A percentile compares a stretch with the other conserved stretches of the same genome.
These are phyloP conservation scores for Acer campestre DNA, from an alignment of 345 rosid species.

Conservation along the genomic window DNA sequence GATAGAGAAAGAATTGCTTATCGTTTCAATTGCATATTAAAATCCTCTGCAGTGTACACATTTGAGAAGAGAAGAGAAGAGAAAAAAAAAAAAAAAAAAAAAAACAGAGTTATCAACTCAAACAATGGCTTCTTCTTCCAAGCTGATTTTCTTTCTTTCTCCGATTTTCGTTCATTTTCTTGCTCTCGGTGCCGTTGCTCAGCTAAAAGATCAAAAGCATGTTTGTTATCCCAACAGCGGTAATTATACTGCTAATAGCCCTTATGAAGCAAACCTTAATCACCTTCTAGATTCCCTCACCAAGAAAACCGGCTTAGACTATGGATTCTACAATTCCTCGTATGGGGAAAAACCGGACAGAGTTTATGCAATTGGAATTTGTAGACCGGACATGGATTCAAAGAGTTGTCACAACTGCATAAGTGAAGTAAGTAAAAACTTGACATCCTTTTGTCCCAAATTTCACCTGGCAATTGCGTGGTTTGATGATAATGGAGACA, in stretches of 20 bases:
- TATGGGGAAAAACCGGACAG: background rate
- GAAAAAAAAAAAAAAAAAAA: too few species aligned
- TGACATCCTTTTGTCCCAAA: conserved; percentile 9
- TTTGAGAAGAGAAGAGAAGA: too few species aligned
- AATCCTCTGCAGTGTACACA: too few species aligned
- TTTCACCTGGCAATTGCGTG: background rate
- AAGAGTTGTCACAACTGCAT: conserved; percentile 8
- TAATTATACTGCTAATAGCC: background rate
- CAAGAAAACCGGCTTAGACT: background rate
- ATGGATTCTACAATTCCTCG: conserved; percentile 17
- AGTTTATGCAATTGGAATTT: conserved; percentile 8
- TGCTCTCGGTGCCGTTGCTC: conserved; percentile 3
- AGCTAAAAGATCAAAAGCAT: background rate
- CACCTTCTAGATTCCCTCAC: background rate
- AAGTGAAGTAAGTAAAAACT: background rate
- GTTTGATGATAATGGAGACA: background rate
- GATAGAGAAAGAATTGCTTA: too few species aligned
- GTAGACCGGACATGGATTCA: conserved; percentile 20
- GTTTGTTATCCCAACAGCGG: background rate
- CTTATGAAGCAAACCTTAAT: conserved; percentile 12
- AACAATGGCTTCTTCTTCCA: conserved; percentile 15
- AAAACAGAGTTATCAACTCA: background rate
- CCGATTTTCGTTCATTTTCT: background rate
- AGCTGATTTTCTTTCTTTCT: background rate
- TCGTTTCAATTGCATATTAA: too few species aligned